Evolutionary conservation across 140 eudicot genomes (phyloP).

Genomic region (Senecio squalidus): DNA sequence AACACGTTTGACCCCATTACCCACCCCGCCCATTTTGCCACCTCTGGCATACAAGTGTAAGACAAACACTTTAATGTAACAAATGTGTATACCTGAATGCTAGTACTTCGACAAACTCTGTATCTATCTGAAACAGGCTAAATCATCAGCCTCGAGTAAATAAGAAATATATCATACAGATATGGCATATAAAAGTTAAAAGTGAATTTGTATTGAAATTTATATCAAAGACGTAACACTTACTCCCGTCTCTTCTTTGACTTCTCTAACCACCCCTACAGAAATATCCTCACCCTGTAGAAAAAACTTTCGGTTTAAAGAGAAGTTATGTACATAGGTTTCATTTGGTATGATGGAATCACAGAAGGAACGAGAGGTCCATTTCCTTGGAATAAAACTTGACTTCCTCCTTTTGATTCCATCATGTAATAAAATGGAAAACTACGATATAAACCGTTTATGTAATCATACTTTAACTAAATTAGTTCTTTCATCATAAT

Average conservation of each 20-base stretch:
- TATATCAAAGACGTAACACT: slow-evolving; percentile 20
- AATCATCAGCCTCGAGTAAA: slow-evolving; percentile 12
- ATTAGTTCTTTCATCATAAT: no score
- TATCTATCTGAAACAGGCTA: slow-evolving; percentile 48
- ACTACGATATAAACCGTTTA: no score
- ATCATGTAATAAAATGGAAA: no score
- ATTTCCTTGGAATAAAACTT: no score
- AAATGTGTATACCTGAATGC: slow-evolving; percentile 75
- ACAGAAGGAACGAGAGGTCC: no score
- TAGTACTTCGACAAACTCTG: slow-evolving; percentile 65
- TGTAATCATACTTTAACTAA: no score
- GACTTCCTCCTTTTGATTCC: no score
- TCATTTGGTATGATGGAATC: no score
- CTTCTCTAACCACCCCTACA: slow-evolving; percentile 65
- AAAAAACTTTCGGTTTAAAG: slow-evolving; percentile 19
- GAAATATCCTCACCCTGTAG: slow-evolving; percentile 74
- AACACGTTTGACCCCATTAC: no score
- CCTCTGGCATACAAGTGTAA: no score
- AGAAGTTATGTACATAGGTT: background rate
- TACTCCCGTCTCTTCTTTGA: slow-evolving; percentile 95
- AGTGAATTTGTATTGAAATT: background rate
- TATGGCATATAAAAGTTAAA: slow-evolving; percentile 1
- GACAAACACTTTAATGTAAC: no score
- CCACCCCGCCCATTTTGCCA: no score
- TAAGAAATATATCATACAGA: background rate